Percentiles rank a stretch among this genome's conserved stretches.
Evolutionary conservation across 345 rosid genomes (phyloP).

Genomic region (Dovyalis caffra): DNA sequence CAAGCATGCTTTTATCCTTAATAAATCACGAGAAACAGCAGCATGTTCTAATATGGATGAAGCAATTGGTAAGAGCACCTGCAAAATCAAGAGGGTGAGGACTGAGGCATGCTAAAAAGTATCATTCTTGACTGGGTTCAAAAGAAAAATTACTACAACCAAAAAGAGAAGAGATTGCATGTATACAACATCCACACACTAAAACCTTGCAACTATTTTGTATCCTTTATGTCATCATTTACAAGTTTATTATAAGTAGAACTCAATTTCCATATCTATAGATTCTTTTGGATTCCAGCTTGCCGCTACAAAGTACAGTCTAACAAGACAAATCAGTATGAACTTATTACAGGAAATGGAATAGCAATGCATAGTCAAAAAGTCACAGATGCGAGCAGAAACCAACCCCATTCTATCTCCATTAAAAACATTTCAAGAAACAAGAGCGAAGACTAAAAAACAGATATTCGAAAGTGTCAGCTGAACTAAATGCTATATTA

Average conservation of each 20-base stretch:
- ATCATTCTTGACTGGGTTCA: not conserved
- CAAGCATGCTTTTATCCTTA: slow-evolving; percentile 72
- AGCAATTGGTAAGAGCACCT: slow-evolving; percentile 79
- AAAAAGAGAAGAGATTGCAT: slow-evolving; percentile 1
- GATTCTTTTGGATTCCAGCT: not conserved
- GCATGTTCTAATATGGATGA: slow-evolving; percentile 48
- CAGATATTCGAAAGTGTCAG: too few relatives aligned
- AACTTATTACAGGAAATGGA: not conserved
- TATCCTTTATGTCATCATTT: not conserved
- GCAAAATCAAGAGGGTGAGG: slow-evolving; percentile 16
- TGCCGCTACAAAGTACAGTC: not conserved
- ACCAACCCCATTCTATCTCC: not conserved
- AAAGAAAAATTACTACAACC: not conserved
- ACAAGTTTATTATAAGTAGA: not conserved
- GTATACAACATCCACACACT: not conserved
- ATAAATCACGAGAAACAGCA: slow-evolving; percentile 39
- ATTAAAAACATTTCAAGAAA: too few relatives aligned
- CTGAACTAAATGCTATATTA: too few relatives aligned
- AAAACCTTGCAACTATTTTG: not conserved
- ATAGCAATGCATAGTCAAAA: not conserved
- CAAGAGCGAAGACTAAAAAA: too few relatives aligned
- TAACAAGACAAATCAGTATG: not conserved
- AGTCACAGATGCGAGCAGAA: too few relatives aligned
- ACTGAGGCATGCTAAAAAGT: slow-evolving; percentile 15
- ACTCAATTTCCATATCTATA: not conserved